Base-by-base conservation (phyloP, 768 basidiomycete genomes). In the Psilocybe sp. region DNA sequence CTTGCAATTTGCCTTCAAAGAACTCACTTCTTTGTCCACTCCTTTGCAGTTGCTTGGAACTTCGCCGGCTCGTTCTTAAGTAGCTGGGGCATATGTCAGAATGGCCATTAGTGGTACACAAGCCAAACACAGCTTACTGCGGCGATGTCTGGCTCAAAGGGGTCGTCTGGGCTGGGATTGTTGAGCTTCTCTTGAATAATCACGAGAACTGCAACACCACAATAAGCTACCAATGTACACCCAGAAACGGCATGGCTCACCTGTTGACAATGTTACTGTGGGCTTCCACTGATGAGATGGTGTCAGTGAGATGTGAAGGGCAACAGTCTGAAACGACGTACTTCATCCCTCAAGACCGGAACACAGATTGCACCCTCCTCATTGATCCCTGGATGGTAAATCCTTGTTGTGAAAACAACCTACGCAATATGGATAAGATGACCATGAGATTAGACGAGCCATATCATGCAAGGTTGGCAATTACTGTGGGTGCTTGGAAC, bases 301-400 rank as follows among this genome's bases (percentile, higher is more conserved):
- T 23, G 42, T 15, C 31, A 45, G 45, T 57, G 45, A 40, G 43
- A 50, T 13, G 52, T 39, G 32, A 47, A 49, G 32, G 55, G 41
- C 40, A 38, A 31, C 12, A 20, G 38, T 49, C 36, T 54, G 45
- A 51, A 37, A 52, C 43, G 28, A 58, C 85, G 46, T 55, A 87
- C 90, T 72, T 92, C 88, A 64, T 93, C 91, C 59, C 87, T 80
- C 45, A 93, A 76, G 41, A 93, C 78, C 32, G 90, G 86, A 31
- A 93, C 82, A 63, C 91, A 93, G 50, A 93, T 92, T 18, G 79
- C 75, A 32, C 91, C 91, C 63, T 93, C 89, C 49, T 92, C 91
- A 55, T 93, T 91, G 64, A 93, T 88, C 34, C 92, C 91, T 20
- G 91, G 91, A 66, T 93, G 91, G 63, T 93, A 93, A 40, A 93